Evolutionary conservation across 345 rosid genomes (phyloP).

Genomic region (Acer negundo): DNA sequence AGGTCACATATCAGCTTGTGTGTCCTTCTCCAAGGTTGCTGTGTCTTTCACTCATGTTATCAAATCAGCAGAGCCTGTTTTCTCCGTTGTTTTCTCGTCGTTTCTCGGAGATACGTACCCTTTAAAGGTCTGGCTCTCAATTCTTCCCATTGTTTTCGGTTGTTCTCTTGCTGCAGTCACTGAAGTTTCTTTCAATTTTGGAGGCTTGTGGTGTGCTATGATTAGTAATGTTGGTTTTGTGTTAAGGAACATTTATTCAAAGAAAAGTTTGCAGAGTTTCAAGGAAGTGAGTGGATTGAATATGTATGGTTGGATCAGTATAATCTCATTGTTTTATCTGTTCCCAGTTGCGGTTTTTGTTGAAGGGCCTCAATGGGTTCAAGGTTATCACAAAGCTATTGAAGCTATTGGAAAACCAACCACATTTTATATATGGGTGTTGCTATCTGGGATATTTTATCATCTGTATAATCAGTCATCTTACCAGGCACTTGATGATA

Average conservation of each 20-base stretch:
- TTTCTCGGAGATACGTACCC: constrained; percentile 89
- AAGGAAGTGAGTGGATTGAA: constrained; percentile 91
- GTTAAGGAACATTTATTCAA: constrained; percentile 83
- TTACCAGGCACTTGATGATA: constrained; percentile 93
- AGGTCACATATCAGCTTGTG: constrained; percentile 97
- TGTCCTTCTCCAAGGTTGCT: constrained; percentile 96
- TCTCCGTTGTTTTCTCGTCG: constrained; percentile 90
- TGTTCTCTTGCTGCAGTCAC: constrained; percentile 94
- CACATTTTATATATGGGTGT: constrained; percentile 85
- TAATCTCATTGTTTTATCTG: constrained; percentile 69
- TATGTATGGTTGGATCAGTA: constrained; percentile 82
- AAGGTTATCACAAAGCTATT: constrained; percentile 79
- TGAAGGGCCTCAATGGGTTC: constrained; percentile 92
- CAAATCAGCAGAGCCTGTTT: constrained; percentile 96
- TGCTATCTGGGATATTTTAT: constrained; percentile 83
- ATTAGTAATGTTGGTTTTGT: constrained; percentile 95
- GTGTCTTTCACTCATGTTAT: constrained; percentile 97
- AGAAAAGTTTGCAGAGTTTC: constrained; percentile 72
- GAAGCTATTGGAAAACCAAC: constrained; percentile 61
- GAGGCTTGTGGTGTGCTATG: constrained; percentile 90
- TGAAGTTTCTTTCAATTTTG: constrained; percentile 85
- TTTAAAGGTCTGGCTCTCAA: constrained; percentile 83
- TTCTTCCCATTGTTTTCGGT: constrained; percentile 89
- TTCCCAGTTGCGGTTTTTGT: constrained; percentile 84
- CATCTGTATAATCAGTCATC: constrained; percentile 94